Conservation (phyloP, 2,329 filamentous ascomycete species). For the Rachicladosporium sp. region DNA sequence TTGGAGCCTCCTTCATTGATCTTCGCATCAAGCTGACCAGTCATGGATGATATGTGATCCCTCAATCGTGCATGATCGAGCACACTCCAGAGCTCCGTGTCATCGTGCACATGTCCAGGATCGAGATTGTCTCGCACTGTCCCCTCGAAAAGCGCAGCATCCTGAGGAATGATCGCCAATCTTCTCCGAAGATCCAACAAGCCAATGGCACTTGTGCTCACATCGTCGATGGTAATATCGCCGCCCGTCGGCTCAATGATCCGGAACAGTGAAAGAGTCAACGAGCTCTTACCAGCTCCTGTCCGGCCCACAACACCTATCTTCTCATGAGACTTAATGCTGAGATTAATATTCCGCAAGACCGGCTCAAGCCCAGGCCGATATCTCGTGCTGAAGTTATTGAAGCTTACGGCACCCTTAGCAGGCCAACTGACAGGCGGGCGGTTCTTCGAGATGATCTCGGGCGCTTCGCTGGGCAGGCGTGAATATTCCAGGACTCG, state of each 20-base stretch:
- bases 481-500: conserved; percentile 90
- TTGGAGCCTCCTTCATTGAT: conserved; percentile 96
- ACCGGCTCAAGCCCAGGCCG: conserved; percentile 81
- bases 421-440: conserved; percentile 87
- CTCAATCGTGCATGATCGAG: conserved; percentile 85
- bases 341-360: conserved; percentile 79
- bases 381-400: conserved; percentile 90
- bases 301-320: conserved; percentile 95
- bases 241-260: conserved; percentile 83
- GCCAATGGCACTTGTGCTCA: conserved; percentile 85
- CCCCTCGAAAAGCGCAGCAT: conserved; percentile 89
- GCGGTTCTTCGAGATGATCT: conserved; percentile 77
- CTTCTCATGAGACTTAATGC: conserved; percentile 94
- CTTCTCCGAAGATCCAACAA: conserved; percentile 77
- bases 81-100: conserved; percentile 84
- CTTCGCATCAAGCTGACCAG: conserved; percentile 76
- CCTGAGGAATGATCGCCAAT: conserved; percentile 93
- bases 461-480: conserved; percentile 84
- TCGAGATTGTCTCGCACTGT: conserved; percentile 91
- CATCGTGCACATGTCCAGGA: conserved; percentile 86
- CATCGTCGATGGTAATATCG: conserved; percentile 73
- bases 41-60: conserved; percentile 77
- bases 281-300: conserved; percentile 86
- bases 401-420: conserved; percentile 76
- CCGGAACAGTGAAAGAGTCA: conserved; percentile 86